phyloP scores from a whole-genome alignment of 352 stramenopile genomes.

The Pelagophyceae sp. region DNA sequence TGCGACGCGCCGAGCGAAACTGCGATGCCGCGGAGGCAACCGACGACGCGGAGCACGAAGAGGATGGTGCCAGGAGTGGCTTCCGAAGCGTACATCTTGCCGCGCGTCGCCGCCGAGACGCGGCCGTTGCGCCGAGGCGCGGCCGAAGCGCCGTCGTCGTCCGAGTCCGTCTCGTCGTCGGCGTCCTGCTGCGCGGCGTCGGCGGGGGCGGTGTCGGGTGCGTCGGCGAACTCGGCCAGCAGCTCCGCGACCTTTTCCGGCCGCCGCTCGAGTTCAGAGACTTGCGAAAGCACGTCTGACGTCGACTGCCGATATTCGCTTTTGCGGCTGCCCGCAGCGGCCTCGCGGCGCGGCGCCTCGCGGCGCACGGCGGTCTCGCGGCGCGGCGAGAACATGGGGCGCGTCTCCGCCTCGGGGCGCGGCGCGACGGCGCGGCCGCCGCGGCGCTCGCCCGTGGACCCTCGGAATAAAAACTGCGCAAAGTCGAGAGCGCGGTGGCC shows the following conservation, averaged over 20 bases:
- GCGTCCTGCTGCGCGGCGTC: not conserved
- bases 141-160: not conserved
- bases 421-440: not conserved
- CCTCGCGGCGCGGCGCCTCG: not conserved
- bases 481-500: not conserved
- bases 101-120: not conserved
- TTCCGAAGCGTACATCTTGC: not conserved
- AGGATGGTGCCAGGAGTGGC: not conserved
- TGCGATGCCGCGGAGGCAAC: not conserved
- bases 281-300: too few species aligned
- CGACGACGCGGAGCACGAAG: constrained; percentile 3
- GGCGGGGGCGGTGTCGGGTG: too few species aligned
- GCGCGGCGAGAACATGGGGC: not conserved
- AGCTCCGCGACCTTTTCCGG: too few species aligned
- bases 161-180: not conserved
- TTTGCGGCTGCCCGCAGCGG: too few species aligned
- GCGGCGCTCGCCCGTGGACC: not conserved
- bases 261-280: not conserved
- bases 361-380: too few species aligned
- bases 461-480: not conserved
- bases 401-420: too few species aligned
- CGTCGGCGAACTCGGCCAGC: too few species aligned
- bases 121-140: not conserved
- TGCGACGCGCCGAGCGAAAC: not conserved
- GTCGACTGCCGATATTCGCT: too few species aligned